Conservation (phyloP, 2,329 filamentous ascomycete species). For the Talaromyces sp. region DNA sequence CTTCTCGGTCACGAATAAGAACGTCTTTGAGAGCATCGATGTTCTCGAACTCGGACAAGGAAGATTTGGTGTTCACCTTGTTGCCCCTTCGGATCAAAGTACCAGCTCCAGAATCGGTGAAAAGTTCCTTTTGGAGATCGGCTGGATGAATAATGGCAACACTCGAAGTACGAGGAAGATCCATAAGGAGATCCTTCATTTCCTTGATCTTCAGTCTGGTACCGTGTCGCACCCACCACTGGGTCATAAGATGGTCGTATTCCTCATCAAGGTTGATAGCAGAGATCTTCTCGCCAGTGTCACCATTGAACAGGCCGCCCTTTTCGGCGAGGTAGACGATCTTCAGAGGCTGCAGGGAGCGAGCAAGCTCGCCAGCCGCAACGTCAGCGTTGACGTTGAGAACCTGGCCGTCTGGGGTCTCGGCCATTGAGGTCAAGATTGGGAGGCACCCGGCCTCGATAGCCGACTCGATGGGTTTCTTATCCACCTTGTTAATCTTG, state of each 20-base stretch:
- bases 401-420: slow-evolving; percentile 83
- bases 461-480: slow-evolving; percentile 80
- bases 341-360: slow-evolving; percentile 86
- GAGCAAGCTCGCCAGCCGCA: slow-evolving; percentile 86
- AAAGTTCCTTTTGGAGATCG: slow-evolving; percentile 92
- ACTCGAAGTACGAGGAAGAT: slow-evolving; percentile 83
- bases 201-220: slow-evolving; percentile 96
- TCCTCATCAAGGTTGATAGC: slow-evolving; percentile 97
- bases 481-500: slow-evolving; percentile 91
- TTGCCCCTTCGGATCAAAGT: slow-evolving; percentile 89
- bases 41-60: slow-evolving; percentile 69
- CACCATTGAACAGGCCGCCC: slow-evolving; percentile 89
- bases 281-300: slow-evolving; percentile 91
- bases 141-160: slow-evolving; percentile 97
- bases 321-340: slow-evolving; percentile 99
- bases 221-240: slow-evolving; percentile 92
- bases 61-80: slow-evolving; percentile 71
- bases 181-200: slow-evolving; percentile 87
- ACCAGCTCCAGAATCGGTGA: slow-evolving; percentile 91
- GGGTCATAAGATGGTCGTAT: slow-evolving; percentile 84
- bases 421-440: slow-evolving; percentile 92
- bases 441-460: slow-evolving; percentile 89
- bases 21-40: slow-evolving; percentile 73
- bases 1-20: slow-evolving; percentile 73
- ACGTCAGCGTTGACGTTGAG: slow-evolving; percentile 98